A percentile compares a stretch with the other conserved stretches of the same genome.
These are phyloP conservation scores for Lactarius indigo DNA, from an alignment of 768 basidiomycete species.

Conservation along the genomic window DNA sequence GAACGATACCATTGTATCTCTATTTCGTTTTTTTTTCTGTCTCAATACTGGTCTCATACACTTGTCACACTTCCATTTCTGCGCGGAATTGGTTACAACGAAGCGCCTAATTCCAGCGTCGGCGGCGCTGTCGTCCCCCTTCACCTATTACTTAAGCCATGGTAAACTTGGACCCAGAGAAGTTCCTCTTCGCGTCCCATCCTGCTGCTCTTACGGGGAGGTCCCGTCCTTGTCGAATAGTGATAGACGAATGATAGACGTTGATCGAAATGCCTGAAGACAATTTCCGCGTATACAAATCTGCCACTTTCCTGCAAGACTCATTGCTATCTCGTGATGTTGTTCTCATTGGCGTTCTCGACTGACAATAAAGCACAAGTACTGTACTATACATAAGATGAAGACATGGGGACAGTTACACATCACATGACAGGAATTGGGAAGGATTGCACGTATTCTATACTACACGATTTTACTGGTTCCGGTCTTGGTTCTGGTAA, in stretches of 20 bases:
- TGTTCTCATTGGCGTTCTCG: not conserved
- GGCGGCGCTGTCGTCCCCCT: too few relatives aligned
- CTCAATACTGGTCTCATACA: not conserved
- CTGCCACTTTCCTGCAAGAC: not conserved
- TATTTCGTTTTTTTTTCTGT: not conserved
- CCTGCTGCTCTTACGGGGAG: not conserved
- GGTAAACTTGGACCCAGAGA: too few relatives aligned
- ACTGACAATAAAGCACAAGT: not conserved
- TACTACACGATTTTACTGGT: not conserved
- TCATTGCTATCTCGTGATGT: not conserved
- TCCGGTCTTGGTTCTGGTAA: not conserved
- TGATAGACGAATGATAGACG: not conserved
- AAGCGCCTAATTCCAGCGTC: not conserved
- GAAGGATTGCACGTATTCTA: not conserved
- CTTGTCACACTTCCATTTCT: not conserved
- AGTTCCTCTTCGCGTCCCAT: too few relatives aligned
- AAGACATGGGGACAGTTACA: not conserved
- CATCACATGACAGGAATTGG: not conserved
- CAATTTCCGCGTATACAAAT: not conserved
- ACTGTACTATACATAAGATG: not conserved
- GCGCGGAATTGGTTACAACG: not conserved
- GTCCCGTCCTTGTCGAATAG: not conserved
- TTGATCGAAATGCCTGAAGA: not conserved
- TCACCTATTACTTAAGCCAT: too few relatives aligned
- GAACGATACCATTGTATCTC: too few relatives aligned